Evolutionary conservation across 2,329 filamentous ascomycete genomes (phyloP), one percentile per base, ranked within the genome.

Genomic region (Emergomyces africanus): DNA sequence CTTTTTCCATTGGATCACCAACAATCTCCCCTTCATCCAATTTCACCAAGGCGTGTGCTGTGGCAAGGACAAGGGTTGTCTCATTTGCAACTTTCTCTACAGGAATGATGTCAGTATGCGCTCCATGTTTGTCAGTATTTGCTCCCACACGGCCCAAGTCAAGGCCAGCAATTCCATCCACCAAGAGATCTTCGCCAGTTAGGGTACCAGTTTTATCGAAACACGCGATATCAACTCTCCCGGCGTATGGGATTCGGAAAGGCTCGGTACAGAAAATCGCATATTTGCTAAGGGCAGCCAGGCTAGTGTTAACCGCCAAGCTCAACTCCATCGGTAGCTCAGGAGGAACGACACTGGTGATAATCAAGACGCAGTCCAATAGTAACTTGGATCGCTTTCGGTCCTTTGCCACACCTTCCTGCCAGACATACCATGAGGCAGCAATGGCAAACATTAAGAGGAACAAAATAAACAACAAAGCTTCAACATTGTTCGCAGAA

Each of bases 221-320:
- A 77, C 94, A 99, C 63, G 94, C 91, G 58, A 99, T 82, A 72
- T 99, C 95, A 61, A 99, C 88, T 64, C 94, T 89, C 37, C 94
- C 94, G 65, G 91, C 95, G 67, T 88, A 97, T 0, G 95, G 95
- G 68, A 99, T 99, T 59, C 94, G 87, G 84, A 99, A 99, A 33
- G 94, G 94, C 73, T 99, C 95, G 1, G 94, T 99, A 72, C 94
- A 99, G 79, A 96, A 99, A 68, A 99, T 99, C 61, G 95, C 94
- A 66, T 87, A 92, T 73, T 92, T 95, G 75, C 91, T 95, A 42
- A 99, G 79, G 33, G 94, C 92, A 55, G 94, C 91, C 72, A 99
- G 78, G 80, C 89, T 95, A 14, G 94, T 99, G 77, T 99, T 99
- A 71, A 99, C 95, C 54, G 95, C 95, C 68, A 99, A 79, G 74